phyloP scores from a whole-genome alignment of 495 filamentous ascomycete species.

The Physcia stellaris region DNA sequence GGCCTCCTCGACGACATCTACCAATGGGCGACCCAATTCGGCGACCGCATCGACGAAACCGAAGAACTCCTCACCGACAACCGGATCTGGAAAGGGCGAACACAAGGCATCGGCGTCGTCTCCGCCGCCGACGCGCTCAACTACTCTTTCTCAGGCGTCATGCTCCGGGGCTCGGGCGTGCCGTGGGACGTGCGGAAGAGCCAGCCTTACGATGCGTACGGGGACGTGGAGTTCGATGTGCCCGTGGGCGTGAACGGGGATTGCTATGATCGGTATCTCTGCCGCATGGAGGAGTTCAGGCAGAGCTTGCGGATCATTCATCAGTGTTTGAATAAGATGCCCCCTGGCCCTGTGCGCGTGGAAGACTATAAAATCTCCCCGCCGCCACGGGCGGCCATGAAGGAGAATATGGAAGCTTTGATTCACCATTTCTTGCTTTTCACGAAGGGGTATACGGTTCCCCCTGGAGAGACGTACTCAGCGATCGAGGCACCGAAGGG shows the following conservation, averaged over 20 bases:
- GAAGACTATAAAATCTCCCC: conserved; percentile 99
- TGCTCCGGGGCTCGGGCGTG: conserved; percentile 95
- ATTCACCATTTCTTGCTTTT: conserved; percentile 99
- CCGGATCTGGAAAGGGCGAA: conserved; percentile 94
- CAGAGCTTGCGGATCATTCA: conserved; percentile 96
- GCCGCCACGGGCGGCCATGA: conserved; percentile 94
- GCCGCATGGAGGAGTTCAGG: conserved; percentile 99
- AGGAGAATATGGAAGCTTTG: conserved; percentile 99
- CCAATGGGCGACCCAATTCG: conserved; percentile 99
- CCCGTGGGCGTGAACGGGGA: conserved; percentile 94
- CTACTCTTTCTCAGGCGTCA: conserved; percentile 91
- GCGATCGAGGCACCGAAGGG: conserved; percentile 98
- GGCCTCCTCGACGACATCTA: conserved; percentile 98
- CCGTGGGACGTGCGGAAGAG: conserved; percentile 96
- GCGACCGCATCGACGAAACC: conserved; percentile 97
- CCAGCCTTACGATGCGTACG: conserved; percentile 94
- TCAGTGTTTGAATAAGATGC: conserved; percentile 99
- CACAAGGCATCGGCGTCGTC: conserved; percentile 83
- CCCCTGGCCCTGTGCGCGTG: conserved; percentile 78
- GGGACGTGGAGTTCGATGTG: conserved; percentile 94
- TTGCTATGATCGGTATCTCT: conserved; percentile 98
- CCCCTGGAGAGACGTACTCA: conserved; percentile 96
- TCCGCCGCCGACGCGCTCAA: conserved; percentile 85
- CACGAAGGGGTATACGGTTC: conserved; percentile 94
- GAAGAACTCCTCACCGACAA: conserved; percentile 98